These are phyloP conservation scores for Ormosia semicastrata DNA, from an alignment of 306 rosid genomes.

Conservation along the genomic window DNA sequence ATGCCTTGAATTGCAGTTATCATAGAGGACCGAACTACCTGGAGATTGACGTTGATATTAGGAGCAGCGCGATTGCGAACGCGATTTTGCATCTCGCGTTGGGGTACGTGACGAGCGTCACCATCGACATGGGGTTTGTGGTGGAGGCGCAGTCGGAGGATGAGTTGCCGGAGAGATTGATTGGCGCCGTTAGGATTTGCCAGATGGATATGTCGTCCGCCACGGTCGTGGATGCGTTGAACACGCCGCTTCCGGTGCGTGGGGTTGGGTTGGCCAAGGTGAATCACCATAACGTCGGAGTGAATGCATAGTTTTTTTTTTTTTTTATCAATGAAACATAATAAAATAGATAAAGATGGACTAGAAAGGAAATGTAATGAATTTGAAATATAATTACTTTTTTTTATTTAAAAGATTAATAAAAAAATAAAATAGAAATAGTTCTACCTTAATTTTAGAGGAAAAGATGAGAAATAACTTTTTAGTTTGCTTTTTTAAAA, in stretches of 20 bases:
- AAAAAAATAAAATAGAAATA: too few relatives aligned
- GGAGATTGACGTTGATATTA: constrained; percentile 85
- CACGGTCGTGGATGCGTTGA: constrained; percentile 41
- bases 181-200: constrained; percentile 82
- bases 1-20: constrained; percentile 75
- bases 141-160: constrained; percentile 83
- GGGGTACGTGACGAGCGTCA: constrained; percentile 69
- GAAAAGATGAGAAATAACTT: too few relatives aligned
- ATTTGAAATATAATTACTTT: too few relatives aligned
- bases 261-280: constrained; percentile 55
- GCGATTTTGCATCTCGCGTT: constrained; percentile 81
- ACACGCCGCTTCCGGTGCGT: constrained; percentile 33
- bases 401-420: too few relatives aligned
- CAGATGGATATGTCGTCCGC: constrained; percentile 84
- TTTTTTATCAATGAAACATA: too few relatives aligned
- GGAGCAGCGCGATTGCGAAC: constrained; percentile 76
- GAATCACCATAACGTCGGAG: constrained; percentile 37
- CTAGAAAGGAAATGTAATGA: too few relatives aligned
- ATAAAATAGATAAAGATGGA: too few relatives aligned
- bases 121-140: constrained; percentile 81
- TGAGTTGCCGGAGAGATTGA: constrained; percentile 76
- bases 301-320: background rate
- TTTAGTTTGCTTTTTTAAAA: too few relatives aligned
- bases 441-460: too few relatives aligned
- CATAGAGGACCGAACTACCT: constrained; percentile 67